A percentile compares a stretch with the other conserved stretches of the same genome.
Conservation (phyloP, 768 basidiomycete genomes). For the Tephrocybe sp. region DNA sequence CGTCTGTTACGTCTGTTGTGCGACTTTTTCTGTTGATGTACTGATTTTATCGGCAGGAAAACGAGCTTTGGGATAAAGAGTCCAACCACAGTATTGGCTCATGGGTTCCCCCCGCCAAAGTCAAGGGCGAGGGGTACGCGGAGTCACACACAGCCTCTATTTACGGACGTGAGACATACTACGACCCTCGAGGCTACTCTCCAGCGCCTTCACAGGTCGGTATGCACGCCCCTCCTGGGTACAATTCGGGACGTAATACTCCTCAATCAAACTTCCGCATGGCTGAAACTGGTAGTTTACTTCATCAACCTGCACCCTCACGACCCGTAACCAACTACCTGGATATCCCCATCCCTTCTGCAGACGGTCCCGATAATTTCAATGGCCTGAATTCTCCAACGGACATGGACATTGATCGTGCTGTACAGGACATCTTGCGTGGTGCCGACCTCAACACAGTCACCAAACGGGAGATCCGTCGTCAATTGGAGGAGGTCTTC, state of each 20-base stretch:
- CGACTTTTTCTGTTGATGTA: not conserved
- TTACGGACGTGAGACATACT: slow-evolving; percentile 86
- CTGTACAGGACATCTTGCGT: slow-evolving; percentile 72
- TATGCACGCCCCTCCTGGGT: slow-evolving; percentile 63
- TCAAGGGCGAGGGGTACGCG: slow-evolving; percentile 71
- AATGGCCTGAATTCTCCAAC: slow-evolving; percentile 54
- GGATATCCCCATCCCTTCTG: slow-evolving; percentile 62
- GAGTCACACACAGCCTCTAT: slow-evolving; percentile 79
- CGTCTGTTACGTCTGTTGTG: slow-evolving; percentile 21
- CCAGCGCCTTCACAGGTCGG: slow-evolving; percentile 72
- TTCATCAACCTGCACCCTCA: slow-evolving; percentile 66
- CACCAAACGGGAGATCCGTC: slow-evolving; percentile 90
- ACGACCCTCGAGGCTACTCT: slow-evolving; percentile 74
- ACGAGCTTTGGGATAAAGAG: slow-evolving; percentile 97
- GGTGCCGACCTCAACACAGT: slow-evolving; percentile 84
- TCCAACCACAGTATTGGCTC: slow-evolving; percentile 94
- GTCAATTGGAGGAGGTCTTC: slow-evolving; percentile 79
- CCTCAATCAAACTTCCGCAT: slow-evolving; percentile 51
- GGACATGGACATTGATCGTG: slow-evolving; percentile 71
- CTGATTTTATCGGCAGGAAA: slow-evolving; percentile 53
- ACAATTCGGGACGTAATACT: slow-evolving; percentile 78
- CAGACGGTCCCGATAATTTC: slow-evolving; percentile 51
- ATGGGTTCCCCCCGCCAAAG: slow-evolving; percentile 79
- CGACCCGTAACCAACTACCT: slow-evolving; percentile 77
- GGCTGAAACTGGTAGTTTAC: slow-evolving; percentile 23